phyloP scores from a whole-genome alignment of 1,139 yeast species.

The Blastobotrys aristatus region DNA sequence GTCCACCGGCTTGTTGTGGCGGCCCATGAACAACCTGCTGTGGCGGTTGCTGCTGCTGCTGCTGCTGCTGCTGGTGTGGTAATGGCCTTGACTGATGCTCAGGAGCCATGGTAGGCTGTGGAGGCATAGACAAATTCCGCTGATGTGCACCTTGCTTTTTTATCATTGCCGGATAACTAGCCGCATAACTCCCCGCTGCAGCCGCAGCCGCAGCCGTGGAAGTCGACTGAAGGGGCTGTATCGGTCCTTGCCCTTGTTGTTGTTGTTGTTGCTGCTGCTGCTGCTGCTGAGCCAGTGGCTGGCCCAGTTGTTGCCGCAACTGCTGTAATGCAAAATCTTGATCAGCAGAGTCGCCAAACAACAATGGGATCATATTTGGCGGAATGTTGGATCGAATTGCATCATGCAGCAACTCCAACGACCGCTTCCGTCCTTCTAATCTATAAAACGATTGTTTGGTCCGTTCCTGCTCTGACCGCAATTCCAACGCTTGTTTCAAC shows the following conservation, averaged over 20 bases:
- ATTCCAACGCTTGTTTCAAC: constrained; percentile 54
- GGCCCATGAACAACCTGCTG: constrained; percentile 20
- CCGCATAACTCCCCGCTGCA: constrained; percentile 13
- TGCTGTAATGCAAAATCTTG: constrained; percentile 5
- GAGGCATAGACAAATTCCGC: constrained; percentile 27
- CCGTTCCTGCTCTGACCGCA: constrained; percentile 71
- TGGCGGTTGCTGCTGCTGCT: constrained; percentile 19
- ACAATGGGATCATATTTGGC: constrained; percentile 55
- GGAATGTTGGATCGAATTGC: constrained; percentile 68
- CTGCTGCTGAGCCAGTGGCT: constrained; percentile 6
- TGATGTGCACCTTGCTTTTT: constrained; percentile 17
- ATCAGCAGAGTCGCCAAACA: constrained; percentile 39
- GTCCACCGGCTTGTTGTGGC: constrained; percentile 4
- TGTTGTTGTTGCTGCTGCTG: constrained; percentile 16
- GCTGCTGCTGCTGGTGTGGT: constrained; percentile 15
- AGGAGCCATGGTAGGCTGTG: constrained; percentile 20
- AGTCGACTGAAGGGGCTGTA: constrained; percentile 11
- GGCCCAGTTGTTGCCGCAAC: constrained; percentile 1
- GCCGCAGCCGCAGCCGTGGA: constrained; percentile 11
- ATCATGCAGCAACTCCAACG: constrained; percentile 55
- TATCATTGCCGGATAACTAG: constrained; percentile 11
- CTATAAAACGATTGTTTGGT: constrained; percentile 78
- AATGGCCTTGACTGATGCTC: constrained; percentile 16
- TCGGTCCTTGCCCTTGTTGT: constrained; percentile 13
- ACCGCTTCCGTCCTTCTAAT: constrained; percentile 56